Conservation (phyloP, 352 stramenopile genomes). For the Phytopythium ostracodes region DNA sequence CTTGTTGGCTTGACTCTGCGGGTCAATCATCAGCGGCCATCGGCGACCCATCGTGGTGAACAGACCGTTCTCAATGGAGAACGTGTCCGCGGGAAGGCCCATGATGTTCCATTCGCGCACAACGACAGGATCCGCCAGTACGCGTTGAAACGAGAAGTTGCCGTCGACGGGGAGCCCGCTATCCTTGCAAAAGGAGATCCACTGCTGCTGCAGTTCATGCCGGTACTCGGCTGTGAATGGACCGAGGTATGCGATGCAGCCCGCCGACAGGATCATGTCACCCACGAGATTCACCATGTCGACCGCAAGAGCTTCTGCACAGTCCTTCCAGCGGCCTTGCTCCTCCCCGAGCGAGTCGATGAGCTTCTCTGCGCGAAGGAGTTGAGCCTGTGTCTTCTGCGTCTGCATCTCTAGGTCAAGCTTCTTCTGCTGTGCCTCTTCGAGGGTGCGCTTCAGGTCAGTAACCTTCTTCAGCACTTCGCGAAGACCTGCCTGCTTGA, state of each 20-base stretch:
- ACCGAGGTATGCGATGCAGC: slow-evolving; percentile 91
- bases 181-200: slow-evolving; percentile 78
- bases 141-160: slow-evolving; percentile 82
- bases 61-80: slow-evolving; percentile 93
- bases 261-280: slow-evolving; percentile 91
- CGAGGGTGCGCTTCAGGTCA: slow-evolving; percentile 83
- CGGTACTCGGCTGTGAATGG: slow-evolving; percentile 88
- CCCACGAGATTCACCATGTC: slow-evolving; percentile 92
- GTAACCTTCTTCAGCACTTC: slow-evolving; percentile 83
- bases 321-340: slow-evolving; percentile 88
- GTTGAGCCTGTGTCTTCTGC: slow-evolving; percentile 80
- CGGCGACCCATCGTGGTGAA: slow-evolving; percentile 88
- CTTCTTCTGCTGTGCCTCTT: slow-evolving; percentile 91
- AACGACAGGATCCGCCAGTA: slow-evolving; percentile 81
- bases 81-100: slow-evolving; percentile 89
- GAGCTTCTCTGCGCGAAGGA: slow-evolving; percentile 87
- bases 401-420: slow-evolving; percentile 89
- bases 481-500: slow-evolving; percentile 86
- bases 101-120: slow-evolving; percentile 92
- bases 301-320: slow-evolving; percentile 56
- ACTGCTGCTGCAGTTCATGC: slow-evolving; percentile 79
- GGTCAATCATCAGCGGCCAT: slow-evolving; percentile 94
- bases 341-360: slow-evolving; percentile 90
- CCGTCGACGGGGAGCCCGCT: slow-evolving; percentile 79
- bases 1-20: slow-evolving; percentile 92